A percentile compares a stretch with the other conserved stretches of the same genome.
Evolutionary conservation across 148 eudicot species (phyloP).

Genomic region (Vaccinium vitisidaea): DNA sequence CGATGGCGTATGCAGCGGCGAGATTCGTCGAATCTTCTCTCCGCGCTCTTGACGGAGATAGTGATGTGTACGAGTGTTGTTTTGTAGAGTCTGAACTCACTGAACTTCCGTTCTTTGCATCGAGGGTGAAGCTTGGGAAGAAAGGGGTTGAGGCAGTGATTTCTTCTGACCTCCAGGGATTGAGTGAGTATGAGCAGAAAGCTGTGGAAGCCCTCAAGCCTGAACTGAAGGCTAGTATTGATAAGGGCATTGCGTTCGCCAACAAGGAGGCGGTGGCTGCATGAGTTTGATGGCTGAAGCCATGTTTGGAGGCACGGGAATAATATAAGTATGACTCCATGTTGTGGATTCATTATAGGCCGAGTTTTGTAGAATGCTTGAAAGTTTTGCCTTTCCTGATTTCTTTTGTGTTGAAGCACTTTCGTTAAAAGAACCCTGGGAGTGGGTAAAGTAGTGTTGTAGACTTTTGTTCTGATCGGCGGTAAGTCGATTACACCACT

Average conservation of each 20-base stretch:
- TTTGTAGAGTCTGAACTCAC: conserved; percentile 68
- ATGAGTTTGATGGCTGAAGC: conserved; percentile 19
- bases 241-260: conserved; percentile 72
- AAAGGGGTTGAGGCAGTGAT: conserved; percentile 74
- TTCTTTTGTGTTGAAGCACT: conserved; percentile 20
- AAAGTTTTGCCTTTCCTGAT: conserved; percentile 10
- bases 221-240: conserved; percentile 78
- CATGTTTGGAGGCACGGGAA: neutral
- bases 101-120: conserved; percentile 87
- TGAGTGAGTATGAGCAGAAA: conserved; percentile 67
- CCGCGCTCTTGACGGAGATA: conserved; percentile 86
- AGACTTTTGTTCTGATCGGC: conserved; percentile 25
- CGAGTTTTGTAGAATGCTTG: conserved; percentile 33
- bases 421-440: conserved; percentile 15
- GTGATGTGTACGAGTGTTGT: conserved; percentile 81
- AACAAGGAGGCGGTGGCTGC: conserved; percentile 62
- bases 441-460: conserved; percentile 19
- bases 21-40: conserved; percentile 89
- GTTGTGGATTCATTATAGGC: neutral
- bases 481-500: conserved; percentile 7
- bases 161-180: conserved; percentile 59
- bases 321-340: neutral
- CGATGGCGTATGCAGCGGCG: conserved; percentile 97
- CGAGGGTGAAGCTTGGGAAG: conserved; percentile 76
- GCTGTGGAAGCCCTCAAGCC: conserved; percentile 76